Evolutionary conservation across 805 yeast genomes (phyloP), one percentile per base, ranked within the genome.

Genomic region (Blastobotrys attinorum): DNA sequence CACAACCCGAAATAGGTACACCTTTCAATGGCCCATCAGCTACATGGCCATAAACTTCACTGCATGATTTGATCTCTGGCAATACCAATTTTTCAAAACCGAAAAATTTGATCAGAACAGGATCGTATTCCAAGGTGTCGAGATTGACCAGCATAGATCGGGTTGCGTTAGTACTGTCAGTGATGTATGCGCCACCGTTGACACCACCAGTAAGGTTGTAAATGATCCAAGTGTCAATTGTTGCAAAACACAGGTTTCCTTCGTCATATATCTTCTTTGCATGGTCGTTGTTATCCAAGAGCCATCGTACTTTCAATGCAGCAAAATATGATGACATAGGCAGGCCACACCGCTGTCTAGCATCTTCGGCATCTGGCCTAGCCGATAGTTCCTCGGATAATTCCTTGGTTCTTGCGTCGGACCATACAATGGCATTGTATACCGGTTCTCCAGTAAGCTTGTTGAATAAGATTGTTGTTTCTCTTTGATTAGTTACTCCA

Each of bases 401-500:
- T 16, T 71, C 77, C 7, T 83, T 66, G 33, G 95, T 90, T 59
- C 97, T 76, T 33, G 95, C 84, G 66, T 89, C 97, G 49, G 90
- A 85, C 97, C 97, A 89, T 31, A 89, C 95, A 61, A 89, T 86
- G 57, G 96, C 97, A 60, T 84, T 81, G 59, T 81, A 75, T 44
- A 87, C 74, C 3, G 96, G 94, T 51, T 69, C 67, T 33, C 96
- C 96, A 2, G 96, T 87, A 42, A 70, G 70, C 52, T 79, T 74
- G 45, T 87, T 81, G 96, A 96, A 89, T 34, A 67, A 52, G 39
- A 89, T 79, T 22, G 95, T 82, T 35, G 97, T 89, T 66, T 89
- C 97, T 60, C 97, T 77, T 92, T 90, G 94, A 65, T 88, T 90
- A 42, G 97, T 92, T 53, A 89, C 77, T 21, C 97, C 97, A 43